Evolutionary conservation across 164 flowering plant species (phyloP), one percentile per base, ranked within the genome.

Genomic region (Paratinospora sagittata): DNA sequence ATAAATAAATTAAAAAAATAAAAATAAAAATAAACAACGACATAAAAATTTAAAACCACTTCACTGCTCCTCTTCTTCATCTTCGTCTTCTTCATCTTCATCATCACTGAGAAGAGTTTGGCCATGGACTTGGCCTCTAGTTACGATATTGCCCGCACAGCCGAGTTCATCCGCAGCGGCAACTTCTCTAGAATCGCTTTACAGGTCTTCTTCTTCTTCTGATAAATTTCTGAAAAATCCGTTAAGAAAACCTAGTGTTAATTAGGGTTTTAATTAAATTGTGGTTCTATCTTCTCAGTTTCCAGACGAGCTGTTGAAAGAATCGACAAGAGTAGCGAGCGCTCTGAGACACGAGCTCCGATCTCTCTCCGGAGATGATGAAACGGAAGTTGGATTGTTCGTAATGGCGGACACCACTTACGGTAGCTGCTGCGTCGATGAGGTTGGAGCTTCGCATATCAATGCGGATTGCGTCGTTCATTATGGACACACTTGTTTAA

Each of bases 391-490:
- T 66, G 79, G 84, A 41, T 65, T 95, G 72, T 95, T 81, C 75
- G 90, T 95, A 7, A 86, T 95, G 97, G 98, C 98, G 10, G 99
- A 95, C 74, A 88, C 97, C 4, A 85, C 94, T 0, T 95, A 85
- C 65, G 99, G 99, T 8, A 92, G 96, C 64, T 95, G 99, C 70
- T 95, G 99, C 60, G 96, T 95, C 0, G 99, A 95, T 66, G 99
- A 95, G 79, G 91, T 95, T 41, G 97, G 92, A 27, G 98, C 98
- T 9, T 84, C 91, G 9, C 99, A 92, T 47, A 72, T 83, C 26
- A 70, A 77, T 73, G 98, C 97, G 5, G 90, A 95, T 9, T 89
- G 91, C 52, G 97, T 90, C 30, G 68, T 90, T 60, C 99, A 95
- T 78, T 95, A 92, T 71, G 97, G 98, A 1, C 97, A 88, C 66